Evolutionary conservation across 1,139 yeast species (phyloP), one percentile per base, ranked within the genome.

Genomic region (Hansenula sp.): DNA sequence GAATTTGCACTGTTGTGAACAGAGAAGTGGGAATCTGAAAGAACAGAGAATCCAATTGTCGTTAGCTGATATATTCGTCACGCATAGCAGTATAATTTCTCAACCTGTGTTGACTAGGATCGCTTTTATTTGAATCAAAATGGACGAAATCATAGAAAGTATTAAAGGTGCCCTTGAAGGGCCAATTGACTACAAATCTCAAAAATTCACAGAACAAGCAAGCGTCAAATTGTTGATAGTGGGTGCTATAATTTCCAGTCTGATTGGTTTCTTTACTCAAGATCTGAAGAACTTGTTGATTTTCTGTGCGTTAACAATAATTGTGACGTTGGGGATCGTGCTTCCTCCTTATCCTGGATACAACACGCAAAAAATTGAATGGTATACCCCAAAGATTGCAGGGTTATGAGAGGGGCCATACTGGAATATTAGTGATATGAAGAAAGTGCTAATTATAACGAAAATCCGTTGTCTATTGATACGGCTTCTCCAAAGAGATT

Each of bases 181-280:
- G 36, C 75, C 81, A 42, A 79, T 83, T 50, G 88, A 82, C 62
- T 80, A 74, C 55, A 66, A 74, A 53, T 84, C 87, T 48, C 90
- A 83, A 60, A 65, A 65, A 48, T 54, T 59, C 34, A 72, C 74
- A 9, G 71, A 71, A 21, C 41, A 51, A n/a, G 46, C 57, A 16
- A 51, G 59, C 18, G 47, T 49, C 30, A 36, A 43, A 10, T 34
- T 65, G 18, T 50, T 69, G 19, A 52, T 59, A 3, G 31, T 47
- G 16, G 77, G 74, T 11, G 62, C 69, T 0, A 31, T 52, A 31
- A 31, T 38, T 37, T 59, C 54, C 38, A 68, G 50, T 33, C 30
- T 75, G 1, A 60, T 67, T 32, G 87, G 87, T 1, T 68, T 75
- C 44, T 41, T 68, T 4, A 52, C 70, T 25, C 76, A 73, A 48